A percentile compares a stretch with the other conserved stretches of the same genome.
phyloP scores from a whole-genome alignment of 2,329 filamentous ascomycete species.

The Talaromyces rugulosus region DNA sequence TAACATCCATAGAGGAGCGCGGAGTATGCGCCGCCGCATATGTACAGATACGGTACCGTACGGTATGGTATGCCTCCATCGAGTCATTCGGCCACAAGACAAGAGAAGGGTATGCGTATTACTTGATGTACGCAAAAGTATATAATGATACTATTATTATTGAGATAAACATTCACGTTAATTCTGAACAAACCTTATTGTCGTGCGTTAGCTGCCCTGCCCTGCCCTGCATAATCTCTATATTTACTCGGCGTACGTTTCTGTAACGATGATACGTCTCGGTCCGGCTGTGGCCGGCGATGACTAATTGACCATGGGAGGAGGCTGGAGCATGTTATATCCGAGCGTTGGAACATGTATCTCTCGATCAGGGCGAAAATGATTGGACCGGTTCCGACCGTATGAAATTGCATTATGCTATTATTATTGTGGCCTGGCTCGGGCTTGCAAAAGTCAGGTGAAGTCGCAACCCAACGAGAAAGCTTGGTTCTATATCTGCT shows the following conservation, averaged over 20 bases:
- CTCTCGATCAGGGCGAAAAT: not conserved
- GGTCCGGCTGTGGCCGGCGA: not conserved
- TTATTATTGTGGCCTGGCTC: too few species aligned
- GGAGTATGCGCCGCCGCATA: not conserved
- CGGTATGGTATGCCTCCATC: not conserved
- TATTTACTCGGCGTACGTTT: not conserved
- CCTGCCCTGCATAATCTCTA: too few species aligned
- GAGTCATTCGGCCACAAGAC: not conserved
- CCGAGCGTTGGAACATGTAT: not conserved
- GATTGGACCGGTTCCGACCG: not conserved
- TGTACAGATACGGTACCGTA: not conserved
- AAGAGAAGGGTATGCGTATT: too few species aligned
- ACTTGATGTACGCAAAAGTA: too few species aligned
- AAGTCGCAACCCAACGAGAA: not conserved
- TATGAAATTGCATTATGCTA: not conserved
- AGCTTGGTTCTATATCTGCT: too few species aligned
- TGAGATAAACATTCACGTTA: too few species aligned
- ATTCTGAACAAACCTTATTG: not conserved
- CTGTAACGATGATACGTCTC: not conserved
- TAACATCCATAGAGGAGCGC: conserved; percentile 16
- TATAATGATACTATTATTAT: too few species aligned
- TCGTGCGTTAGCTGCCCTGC: not conserved
- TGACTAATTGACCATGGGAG: not conserved
- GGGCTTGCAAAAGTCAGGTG: not conserved
- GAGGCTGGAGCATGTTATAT: not conserved